Evolutionary conservation across 192 early-diverging fungal genomes (phyloP).

Genomic region (Backusella mclennaniae): DNA sequence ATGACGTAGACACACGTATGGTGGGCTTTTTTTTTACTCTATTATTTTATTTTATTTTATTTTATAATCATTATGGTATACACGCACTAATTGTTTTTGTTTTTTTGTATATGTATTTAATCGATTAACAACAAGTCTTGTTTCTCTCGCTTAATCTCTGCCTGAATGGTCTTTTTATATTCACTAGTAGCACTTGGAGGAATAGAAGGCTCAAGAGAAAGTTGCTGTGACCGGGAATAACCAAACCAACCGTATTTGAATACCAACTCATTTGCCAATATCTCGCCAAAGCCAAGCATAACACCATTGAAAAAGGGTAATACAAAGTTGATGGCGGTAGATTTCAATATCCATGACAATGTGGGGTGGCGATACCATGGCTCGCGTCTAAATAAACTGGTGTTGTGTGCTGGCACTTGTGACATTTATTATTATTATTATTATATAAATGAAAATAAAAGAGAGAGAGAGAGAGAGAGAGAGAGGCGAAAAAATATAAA

Average conservation of each 20-base stretch:
- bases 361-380: slow-evolving; percentile 38
- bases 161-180: slow-evolving; percentile 20
- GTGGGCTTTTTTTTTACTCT: neutral
- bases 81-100: neutral
- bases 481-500: neutral
- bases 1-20: neutral
- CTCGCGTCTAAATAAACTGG: slow-evolving; percentile 9
- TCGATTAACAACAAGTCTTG: slow-evolving; percentile 8
- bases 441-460: neutral
- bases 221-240: slow-evolving; percentile 15
- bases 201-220: neutral
- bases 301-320: slow-evolving; percentile 60
- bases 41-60: neutral
- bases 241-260: slow-evolving; percentile 73
- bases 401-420: neutral
- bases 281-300: slow-evolving; percentile 79
- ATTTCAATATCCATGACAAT: slow-evolving; percentile 37
- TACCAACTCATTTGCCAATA: slow-evolving; percentile 75
- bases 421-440: neutral
- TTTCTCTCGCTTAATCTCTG: slow-evolving; percentile 12
- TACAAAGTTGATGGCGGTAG: slow-evolving; percentile 53
- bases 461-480: neutral
- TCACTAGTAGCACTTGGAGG: slow-evolving; percentile 29
- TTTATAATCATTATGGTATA: too few species aligned
- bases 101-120: neutral